Evolutionary conservation across 2,329 filamentous ascomycete genomes (phyloP).

Genomic region (Aspergillus unguis): DNA sequence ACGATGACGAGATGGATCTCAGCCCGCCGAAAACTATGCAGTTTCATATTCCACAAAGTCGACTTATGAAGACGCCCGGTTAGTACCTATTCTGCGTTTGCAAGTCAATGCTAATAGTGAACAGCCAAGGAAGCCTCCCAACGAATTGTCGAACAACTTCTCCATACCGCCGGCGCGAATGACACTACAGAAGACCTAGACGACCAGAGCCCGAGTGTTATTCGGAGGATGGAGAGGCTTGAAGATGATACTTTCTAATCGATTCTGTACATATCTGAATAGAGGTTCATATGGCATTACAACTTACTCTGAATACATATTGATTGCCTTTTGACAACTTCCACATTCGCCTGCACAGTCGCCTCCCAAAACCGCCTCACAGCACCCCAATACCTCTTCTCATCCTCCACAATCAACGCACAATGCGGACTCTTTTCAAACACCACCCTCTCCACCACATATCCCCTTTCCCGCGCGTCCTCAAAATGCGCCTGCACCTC

Average conservation of each 20-base stretch:
- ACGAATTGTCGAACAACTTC: slow-evolving; percentile 48
- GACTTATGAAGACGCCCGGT: slow-evolving; percentile 50
- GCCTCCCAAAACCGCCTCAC: slow-evolving; percentile 11
- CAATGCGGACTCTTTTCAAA: slow-evolving; percentile 13
- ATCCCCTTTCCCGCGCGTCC: slow-evolving; percentile 7
- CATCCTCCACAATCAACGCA: slow-evolving; percentile 15
- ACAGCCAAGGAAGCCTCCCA: slow-evolving; percentile 50
- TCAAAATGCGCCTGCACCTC: slow-evolving; percentile 12
- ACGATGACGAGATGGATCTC: slow-evolving; percentile 63
- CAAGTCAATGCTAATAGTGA: neutral
- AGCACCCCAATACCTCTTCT: slow-evolving; percentile 12
- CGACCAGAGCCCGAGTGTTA: slow-evolving; percentile 45
- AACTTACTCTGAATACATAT: no score
- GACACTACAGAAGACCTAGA: slow-evolving; percentile 38
- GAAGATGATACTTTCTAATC: slow-evolving; percentile 49
- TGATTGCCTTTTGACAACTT: no score
- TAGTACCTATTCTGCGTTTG: slow-evolving; percentile 23
- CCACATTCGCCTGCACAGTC: neutral
- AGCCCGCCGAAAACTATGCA: slow-evolving; percentile 78
- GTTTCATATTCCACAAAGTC: slow-evolving; percentile 50
- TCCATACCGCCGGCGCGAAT: slow-evolving; percentile 45
- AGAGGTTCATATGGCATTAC: no score
- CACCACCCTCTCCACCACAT: neutral
- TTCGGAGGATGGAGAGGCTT: slow-evolving; percentile 38
- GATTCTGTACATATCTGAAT: neutral